phyloP scores from a whole-genome alignment of 148 eudicot species.

The Amaranthus cruentus region DNA sequence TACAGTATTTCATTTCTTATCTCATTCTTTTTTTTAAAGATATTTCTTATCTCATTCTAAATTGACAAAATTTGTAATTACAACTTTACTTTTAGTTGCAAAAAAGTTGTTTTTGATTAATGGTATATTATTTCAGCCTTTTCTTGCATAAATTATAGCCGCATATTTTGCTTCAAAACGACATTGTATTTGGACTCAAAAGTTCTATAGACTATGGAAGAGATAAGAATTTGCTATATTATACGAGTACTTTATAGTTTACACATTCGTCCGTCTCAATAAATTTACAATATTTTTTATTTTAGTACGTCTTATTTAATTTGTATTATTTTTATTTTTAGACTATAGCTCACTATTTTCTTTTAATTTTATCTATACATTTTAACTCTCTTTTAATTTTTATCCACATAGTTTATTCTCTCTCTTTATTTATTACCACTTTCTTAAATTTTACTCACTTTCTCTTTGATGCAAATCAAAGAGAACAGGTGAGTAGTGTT shows the following conservation, averaged over 20 bases:
- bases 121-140: constrained; percentile 1
- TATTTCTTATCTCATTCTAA: background rate
- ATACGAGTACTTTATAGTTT: too few relatives aligned
- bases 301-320: background rate
- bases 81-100: constrained; percentile 23
- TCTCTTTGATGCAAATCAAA: too few relatives aligned
- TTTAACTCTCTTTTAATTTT: too few relatives aligned
- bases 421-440: too few relatives aligned
- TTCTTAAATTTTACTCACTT: too few relatives aligned
- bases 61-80: constrained; percentile 2
- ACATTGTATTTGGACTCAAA: constrained; percentile 3
- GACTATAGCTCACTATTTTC: background rate
- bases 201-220: background rate
- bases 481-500: too few relatives aligned
- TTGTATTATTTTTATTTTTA: background rate
- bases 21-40: background rate
- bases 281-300: too few relatives aligned
- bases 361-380: too few relatives aligned
- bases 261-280: too few relatives aligned
- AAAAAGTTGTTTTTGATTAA: constrained; percentile 19
- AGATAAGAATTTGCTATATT: background rate
- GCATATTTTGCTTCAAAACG: constrained; percentile 18
- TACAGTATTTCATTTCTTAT: background rate
- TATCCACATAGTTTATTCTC: too few relatives aligned
- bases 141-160: constrained; percentile 7